phyloP scores from a whole-genome alignment of 108 stramenopile genomes.

The Cylindrotheca fusiformis region DNA sequence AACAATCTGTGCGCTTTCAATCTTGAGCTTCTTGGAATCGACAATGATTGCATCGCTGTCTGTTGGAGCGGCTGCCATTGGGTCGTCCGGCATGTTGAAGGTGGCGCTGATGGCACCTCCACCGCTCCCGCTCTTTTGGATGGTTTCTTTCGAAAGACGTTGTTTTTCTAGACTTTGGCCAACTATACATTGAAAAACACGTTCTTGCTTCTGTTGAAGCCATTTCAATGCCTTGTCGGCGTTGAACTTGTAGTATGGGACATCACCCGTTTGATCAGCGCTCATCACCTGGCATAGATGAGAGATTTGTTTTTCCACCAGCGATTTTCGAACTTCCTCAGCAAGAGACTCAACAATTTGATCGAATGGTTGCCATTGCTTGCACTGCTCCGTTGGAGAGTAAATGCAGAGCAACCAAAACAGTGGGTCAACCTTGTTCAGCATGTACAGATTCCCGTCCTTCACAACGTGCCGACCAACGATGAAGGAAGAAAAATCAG shows the following conservation, averaged over 20 bases:
- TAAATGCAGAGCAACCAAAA: constrained; percentile 47
- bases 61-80: not conserved
- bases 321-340: constrained; percentile 25
- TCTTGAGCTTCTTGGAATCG: not conserved
- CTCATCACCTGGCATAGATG: constrained; percentile 41
- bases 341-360: constrained; percentile 33
- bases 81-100: constrained; percentile 17
- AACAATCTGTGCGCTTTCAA: constrained; percentile 50
- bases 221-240: constrained; percentile 42
- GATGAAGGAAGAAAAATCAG: constrained; percentile 58
- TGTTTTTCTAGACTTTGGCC: constrained; percentile 10
- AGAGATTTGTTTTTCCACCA: constrained; percentile 39
- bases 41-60: not conserved
- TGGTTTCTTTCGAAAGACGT: not conserved
- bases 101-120: constrained; percentile 27
- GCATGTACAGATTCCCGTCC: constrained; percentile 48
- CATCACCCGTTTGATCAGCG: constrained; percentile 53
- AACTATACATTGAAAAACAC: constrained; percentile 32
- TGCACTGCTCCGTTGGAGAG: constrained; percentile 2
- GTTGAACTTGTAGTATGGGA: constrained; percentile 50
- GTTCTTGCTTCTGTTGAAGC: constrained; percentile 51
- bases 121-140: not conserved
- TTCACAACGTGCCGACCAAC: constrained; percentile 54
- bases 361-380: constrained; percentile 65
- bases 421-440: constrained; percentile 62